A percentile compares a stretch with the other conserved stretches of the same genome.
These are phyloP conservation scores for Aspergillus sp. DNA, from an alignment of 2,329 filamentous ascomycete species.

Conservation along the genomic window DNA sequence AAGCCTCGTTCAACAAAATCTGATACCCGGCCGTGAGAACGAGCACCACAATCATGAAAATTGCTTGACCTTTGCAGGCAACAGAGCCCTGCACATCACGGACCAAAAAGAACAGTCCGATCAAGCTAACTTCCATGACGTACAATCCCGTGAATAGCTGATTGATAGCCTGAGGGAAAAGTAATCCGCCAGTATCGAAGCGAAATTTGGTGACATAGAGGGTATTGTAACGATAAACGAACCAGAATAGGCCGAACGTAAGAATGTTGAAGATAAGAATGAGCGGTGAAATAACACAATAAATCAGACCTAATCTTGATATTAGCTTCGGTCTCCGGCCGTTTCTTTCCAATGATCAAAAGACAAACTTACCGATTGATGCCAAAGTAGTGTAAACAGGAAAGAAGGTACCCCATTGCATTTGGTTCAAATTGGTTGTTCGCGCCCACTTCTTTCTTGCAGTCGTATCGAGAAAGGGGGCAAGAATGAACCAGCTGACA, in stretches of 20 bases:
- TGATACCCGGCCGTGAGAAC: constrained; percentile 76
- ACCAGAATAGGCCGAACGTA: constrained; percentile 87
- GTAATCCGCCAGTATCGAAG: constrained; percentile 84
- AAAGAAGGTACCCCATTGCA: constrained; percentile 92
- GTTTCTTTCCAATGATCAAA: too few relatives aligned
- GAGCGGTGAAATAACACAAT: constrained; percentile 82
- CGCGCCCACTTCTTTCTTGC: constrained; percentile 78
- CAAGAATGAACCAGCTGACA: constrained; percentile 76
- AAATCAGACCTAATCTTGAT: constrained; percentile 62
- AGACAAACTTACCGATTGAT: constrained; percentile 65
- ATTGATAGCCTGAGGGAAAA: constrained; percentile 91
- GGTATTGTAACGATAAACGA: constrained; percentile 95
- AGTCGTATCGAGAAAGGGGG: constrained; percentile 80
- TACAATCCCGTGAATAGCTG: constrained; percentile 95
- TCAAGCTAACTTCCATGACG: constrained; percentile 86
- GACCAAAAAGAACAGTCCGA: constrained; percentile 85
- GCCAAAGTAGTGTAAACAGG: constrained; percentile 96
- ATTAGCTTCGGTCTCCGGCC: background rate
- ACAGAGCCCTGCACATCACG: constrained; percentile 54
- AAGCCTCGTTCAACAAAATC: constrained; percentile 75
- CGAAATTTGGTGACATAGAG: constrained; percentile 90
- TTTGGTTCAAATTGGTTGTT: constrained; percentile 72
- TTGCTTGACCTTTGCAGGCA: constrained; percentile 72
- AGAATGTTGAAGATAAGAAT: constrained; percentile 92
- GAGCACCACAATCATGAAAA: constrained; percentile 76